phyloP scores from a whole-genome alignment of 768 basidiomycete species.

The Kwoniella dejecticola region DNA sequence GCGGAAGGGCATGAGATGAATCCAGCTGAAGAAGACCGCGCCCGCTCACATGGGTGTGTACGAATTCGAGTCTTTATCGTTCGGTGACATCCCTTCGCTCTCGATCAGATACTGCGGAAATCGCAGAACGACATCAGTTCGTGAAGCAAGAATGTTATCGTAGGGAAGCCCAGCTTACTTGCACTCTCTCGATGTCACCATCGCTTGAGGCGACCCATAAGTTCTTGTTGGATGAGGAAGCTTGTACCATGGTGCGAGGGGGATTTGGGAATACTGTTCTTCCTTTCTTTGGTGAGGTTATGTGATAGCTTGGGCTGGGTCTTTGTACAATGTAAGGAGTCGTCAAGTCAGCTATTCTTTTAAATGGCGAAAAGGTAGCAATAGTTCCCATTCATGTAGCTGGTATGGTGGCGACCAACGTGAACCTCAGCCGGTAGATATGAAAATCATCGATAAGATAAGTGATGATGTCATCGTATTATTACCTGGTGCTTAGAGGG shows the following conservation, averaged over 20 bases:
- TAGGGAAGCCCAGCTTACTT: constrained; percentile 58
- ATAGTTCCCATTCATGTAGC: no score
- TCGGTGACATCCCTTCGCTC: constrained; percentile 39
- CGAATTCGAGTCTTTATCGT: constrained; percentile 50
- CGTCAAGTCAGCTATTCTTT: no score
- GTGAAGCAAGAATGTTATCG: neutral
- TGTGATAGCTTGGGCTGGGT: no score
- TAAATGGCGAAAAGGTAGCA: neutral
- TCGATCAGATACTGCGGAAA: constrained; percentile 40
- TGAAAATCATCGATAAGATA: constrained; percentile 5
- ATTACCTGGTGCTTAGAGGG: neutral
- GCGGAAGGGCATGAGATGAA: no score
- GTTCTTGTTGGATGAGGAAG: constrained; percentile 59
- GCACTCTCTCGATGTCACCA: constrained; percentile 76
- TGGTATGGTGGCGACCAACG: no score
- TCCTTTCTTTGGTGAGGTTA: no score
- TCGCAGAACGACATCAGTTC: no score
- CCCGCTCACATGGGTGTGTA: constrained; percentile 55
- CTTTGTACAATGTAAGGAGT: no score
- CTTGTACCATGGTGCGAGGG: constrained; percentile 51
- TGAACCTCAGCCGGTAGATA: no score
- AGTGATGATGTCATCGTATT: constrained; percentile 16
- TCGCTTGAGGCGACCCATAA: constrained; percentile 94
- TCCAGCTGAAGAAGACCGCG: no score
- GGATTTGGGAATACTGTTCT: neutral